phyloP scores from a whole-genome alignment of 768 basidiomycete genomes.

The Cytidiella melzeri region DNA sequence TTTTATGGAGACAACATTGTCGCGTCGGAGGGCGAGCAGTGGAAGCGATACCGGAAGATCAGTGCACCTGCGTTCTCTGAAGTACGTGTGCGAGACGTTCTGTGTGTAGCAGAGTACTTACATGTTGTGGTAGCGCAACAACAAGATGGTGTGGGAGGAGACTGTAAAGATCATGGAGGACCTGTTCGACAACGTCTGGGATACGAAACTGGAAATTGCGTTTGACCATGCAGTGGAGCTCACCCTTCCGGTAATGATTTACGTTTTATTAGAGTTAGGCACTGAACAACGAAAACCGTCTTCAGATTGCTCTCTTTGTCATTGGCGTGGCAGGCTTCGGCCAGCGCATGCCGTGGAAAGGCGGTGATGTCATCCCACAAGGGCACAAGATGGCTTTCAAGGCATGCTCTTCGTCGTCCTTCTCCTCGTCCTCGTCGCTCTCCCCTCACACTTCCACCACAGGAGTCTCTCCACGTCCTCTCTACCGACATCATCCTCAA shows the following conservation, averaged over 20 bases:
- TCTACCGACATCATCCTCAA: constrained; percentile 22
- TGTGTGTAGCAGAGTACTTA: not conserved
- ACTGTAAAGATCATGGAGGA: constrained; percentile 27
- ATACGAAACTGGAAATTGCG: constrained; percentile 30
- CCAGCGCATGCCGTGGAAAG: constrained; percentile 41
- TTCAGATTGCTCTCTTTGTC: constrained; percentile 48
- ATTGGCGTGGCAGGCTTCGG: constrained; percentile 56
- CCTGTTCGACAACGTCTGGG: constrained; percentile 40
- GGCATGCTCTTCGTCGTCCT: constrained; percentile 1
- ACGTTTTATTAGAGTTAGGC: not conserved
- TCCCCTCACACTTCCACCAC: not conserved
- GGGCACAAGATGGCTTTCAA: constrained; percentile 34
- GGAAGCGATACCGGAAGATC: constrained; percentile 61
- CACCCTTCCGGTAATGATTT: constrained; percentile 41
- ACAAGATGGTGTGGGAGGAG: constrained; percentile 35
- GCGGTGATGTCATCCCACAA: constrained; percentile 32
- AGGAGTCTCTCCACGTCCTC: constrained; percentile 25
- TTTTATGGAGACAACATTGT: constrained; percentile 61
- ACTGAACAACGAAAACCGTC: not conserved
- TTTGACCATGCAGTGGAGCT: constrained; percentile 45
- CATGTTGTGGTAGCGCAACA: constrained; percentile 30
- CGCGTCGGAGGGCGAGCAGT: constrained; percentile 56
- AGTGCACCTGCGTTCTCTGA: constrained; percentile 60
- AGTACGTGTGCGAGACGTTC: constrained; percentile 4
- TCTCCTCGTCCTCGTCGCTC: not conserved